phyloP scores from a whole-genome alignment of 2,329 filamentous ascomycete genomes.

The Cercospora sesami region DNA sequence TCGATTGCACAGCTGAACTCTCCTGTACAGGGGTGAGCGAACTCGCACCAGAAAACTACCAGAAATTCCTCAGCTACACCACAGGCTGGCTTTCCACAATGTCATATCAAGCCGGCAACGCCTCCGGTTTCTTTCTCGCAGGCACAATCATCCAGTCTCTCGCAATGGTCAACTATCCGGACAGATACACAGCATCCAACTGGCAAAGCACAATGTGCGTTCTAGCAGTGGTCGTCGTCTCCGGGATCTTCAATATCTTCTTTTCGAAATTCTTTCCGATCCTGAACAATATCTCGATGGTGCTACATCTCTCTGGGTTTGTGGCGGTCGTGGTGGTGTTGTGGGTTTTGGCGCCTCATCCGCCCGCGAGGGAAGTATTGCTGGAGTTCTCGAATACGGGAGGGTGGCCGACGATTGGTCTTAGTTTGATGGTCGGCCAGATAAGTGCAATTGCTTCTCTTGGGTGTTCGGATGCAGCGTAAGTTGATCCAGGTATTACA shows the following conservation, averaged over 20 bases:
- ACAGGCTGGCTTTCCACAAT: conserved; percentile 27
- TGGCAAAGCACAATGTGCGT: conserved; percentile 28
- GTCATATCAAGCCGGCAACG: conserved; percentile 28
- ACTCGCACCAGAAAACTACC: conserved; percentile 21
- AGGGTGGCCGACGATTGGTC: conserved; percentile 34
- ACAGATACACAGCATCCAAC: conserved; percentile 20
- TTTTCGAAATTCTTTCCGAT: conserved; percentile 24
- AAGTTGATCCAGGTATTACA: not conserved
- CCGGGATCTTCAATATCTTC: conserved; percentile 26
- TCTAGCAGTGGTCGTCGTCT: conserved; percentile 24
- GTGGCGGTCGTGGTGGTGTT: conserved; percentile 24
- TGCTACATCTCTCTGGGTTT: conserved; percentile 23
- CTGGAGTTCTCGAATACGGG: conserved; percentile 31
- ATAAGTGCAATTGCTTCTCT: conserved; percentile 28
- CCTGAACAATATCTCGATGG: conserved; percentile 26
- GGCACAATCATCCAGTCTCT: conserved; percentile 27
- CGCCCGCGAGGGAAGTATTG: conserved; percentile 35
- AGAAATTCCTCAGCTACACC: conserved; percentile 34
- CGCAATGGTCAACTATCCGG: conserved; percentile 25
- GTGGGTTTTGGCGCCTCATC: conserved; percentile 26
- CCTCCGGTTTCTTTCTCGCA: conserved; percentile 26
- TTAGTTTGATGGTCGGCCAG: conserved; percentile 34
- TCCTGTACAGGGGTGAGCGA: conserved; percentile 9
- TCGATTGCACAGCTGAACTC: not conserved
- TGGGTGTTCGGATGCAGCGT: conserved; percentile 25